A percentile compares a stretch with the other conserved stretches of the same genome.
Evolutionary conservation across 305 asterid species (phyloP).

Genomic region (Solanum hybrid): DNA sequence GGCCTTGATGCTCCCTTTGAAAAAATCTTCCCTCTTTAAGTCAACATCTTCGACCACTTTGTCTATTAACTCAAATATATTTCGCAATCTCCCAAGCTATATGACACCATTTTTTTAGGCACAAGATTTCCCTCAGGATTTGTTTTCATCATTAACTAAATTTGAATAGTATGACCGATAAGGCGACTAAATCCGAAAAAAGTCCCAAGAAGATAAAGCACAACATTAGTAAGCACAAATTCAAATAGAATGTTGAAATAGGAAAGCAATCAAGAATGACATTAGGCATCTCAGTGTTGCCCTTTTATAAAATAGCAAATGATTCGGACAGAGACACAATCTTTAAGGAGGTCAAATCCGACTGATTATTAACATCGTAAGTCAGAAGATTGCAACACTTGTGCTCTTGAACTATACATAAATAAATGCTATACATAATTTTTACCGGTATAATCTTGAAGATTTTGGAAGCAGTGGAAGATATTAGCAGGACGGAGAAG

Average conservation of each 20-base stretch:
- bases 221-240: neutral
- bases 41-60: neutral
- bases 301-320: neutral
- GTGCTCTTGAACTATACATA: neutral
- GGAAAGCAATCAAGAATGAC: neutral
- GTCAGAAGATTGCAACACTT: neutral
- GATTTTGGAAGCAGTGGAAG: neutral
- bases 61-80: neutral
- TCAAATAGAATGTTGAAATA: neutral
- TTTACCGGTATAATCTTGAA: neutral
- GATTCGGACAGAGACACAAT: neutral
- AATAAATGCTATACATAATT: constrained; percentile 2
- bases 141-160: neutral
- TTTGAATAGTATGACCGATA: neutral
- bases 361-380: neutral
- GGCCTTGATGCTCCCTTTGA: neutral
- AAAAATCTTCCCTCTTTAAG: neutral
- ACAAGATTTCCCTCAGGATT: neutral
- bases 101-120: neutral
- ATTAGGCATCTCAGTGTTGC: neutral
- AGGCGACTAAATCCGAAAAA: neutral
- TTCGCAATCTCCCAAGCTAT: neutral
- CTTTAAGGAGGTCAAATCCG: neutral
- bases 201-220: neutral
- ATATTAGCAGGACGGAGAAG: neutral